Evolutionary conservation across 108 stramenopile genomes (phyloP), one percentile per base, ranked within the genome.

Genomic region (Nitzschia inconspicua): DNA sequence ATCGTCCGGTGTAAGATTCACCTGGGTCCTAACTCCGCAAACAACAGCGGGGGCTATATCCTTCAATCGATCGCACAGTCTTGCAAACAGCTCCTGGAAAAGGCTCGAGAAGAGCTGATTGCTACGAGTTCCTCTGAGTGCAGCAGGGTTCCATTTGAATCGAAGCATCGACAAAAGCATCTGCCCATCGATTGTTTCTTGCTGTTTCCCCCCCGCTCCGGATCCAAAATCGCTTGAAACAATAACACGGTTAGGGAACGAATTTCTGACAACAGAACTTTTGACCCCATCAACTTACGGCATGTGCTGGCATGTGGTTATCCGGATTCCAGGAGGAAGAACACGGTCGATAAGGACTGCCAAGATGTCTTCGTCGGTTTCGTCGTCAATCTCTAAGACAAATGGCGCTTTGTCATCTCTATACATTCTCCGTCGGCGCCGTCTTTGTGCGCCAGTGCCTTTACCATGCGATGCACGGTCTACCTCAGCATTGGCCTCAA

Each of bases 321-420:
- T 58, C 5, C 86, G 65, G 34, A 95, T 80, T 23, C 94, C 91
- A 49, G 76, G 79, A 16, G 79, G 82, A 24, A 77, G 72, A 10
- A 72, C 76, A 20, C 79, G 75, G 66, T 93, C 92, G 35, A 90
- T 44, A 22, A 93, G 56, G 25, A 93, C 88, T 46, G 78, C 77
- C 57, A 93, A 62, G 25, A 93, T 76, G 47, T 93, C 92, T 71
- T 93, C 90, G 62, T 92, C 94, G 0, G 94, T 91, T 66, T 95
- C 94, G 52, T 95, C 94, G 59, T 93, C 91, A 56, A 95, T 86
- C 60, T 91, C 89, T 3, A 91, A 79, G 0, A 94, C 88, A 50
- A 93, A 93, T 3, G 77, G 77, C 5, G 76, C 66, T 66, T 94
- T 90, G 55, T 94, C 92, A 60, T 94, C 92, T 9, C 83, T 73